Evolutionary conservation across 768 basidiomycete species (phyloP), one percentile per base, ranked within the genome.

Genomic region (Leccinum variicolor): DNA sequence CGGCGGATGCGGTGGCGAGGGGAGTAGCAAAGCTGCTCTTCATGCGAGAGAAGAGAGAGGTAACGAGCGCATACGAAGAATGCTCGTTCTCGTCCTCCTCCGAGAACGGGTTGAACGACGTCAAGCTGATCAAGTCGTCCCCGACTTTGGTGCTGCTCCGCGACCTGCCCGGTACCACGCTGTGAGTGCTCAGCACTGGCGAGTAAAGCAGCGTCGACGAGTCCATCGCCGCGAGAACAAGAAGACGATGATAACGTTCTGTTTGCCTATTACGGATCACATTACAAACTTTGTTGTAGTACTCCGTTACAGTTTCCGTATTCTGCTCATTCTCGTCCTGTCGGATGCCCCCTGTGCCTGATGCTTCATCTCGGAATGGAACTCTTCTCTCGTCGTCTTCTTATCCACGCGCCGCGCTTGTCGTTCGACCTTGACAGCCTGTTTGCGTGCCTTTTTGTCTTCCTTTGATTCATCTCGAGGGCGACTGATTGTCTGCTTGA

Each of bases 71-170:
- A 69, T 92, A 92, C 15, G 90, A 92, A 8, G 90, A 88, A 64
- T 90, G 87, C 62, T 93, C 92, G 68, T 91, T 84, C 72, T 94
- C 92, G 68, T 94, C 92, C 69, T 94, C 93, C 68, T 92, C 90
- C n/a, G 89, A 85, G 76, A 93, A 94, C 6, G 91, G 91, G 69
- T 94, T 94, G 79, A 89, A 92, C 51, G 90, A 90, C 28, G 93
- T 94, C 56, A 94, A 75, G 66, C 85, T 84, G 47, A 81, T 80
- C 46, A 86, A 80, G 77, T 90, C 90, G 52, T 86, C 77, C 19
- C 60, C 70, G 9, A 76, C 70, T 65, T 80, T 85, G 31, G 81
- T 80, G 70, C 79, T 85, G 71, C 83, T 85, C 62, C 84, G 79
- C 13, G 87, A 87, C 66, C 85, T 77, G 1, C 81, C 83, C 11